Base-by-base conservation (phyloP, 164 flowering plant genomes). In the Aristolochia fimbriata region DNA sequence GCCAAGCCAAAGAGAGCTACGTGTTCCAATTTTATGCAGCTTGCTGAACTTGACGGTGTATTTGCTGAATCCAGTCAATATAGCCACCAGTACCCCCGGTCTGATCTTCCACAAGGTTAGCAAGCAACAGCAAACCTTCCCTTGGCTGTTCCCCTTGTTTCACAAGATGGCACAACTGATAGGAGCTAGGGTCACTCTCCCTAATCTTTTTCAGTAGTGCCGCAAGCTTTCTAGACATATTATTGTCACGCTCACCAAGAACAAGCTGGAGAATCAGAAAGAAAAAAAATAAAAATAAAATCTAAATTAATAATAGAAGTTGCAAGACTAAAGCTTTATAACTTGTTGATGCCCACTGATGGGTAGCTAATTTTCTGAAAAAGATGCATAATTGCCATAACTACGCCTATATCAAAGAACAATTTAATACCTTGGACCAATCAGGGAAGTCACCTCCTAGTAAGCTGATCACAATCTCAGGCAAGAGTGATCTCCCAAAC, bases 121-220 rank as follows among this genome's bases (percentile, higher is more conserved):
- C 54, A 59, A 93, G 88, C n/a, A 94, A 69, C 70, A 88, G 76
- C 58, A 71, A 77, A 47, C 93, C 88, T 80, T 91, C 99, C 75
- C 91, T 81, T 7, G 95, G 91, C 57, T 91, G 96, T 61, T 94
- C 96, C 22, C 96, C 99, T 82, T 94, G 97, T 71, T 90, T 82
- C 45, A 94, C 90, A 51, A 94, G 77, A 72, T 81, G 81, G 55
- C 86, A 78, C 52, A 86, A 67, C 75, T 81, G 97, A 76, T 79
- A 83, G 65, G 73, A 83, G 19, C 93, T 81, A 55, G 74, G 83
- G 43, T 87, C 87, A 14, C 50, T 67, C 62, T 78, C 85, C 74
- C 96, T 78, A 37, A 74, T 51, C 66, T 66, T 85, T 70, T 81
- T 68, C 15, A 94, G 68, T 16, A 91, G 17, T 30, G 58, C 63